These are phyloP conservation scores for Penicillium tannophilum DNA, from an alignment of 495 filamentous ascomycete species.

Conservation along the genomic window DNA sequence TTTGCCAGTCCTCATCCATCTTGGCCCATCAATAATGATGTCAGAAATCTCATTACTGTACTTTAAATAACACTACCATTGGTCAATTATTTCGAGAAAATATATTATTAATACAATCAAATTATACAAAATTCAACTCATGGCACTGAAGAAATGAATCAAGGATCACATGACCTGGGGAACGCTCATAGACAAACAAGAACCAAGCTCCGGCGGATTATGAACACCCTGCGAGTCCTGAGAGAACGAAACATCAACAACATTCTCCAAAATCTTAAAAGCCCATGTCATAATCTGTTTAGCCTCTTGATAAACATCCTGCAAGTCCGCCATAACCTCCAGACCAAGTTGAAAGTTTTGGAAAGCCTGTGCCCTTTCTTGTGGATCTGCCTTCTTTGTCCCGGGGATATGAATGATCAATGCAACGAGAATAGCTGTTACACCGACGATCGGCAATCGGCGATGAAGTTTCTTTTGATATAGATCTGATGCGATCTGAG, in stretches of 20 bases:
- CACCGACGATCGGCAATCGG: slow-evolving; percentile 17
- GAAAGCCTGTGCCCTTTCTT: slow-evolving; percentile 10
- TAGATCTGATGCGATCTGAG: slow-evolving; percentile 17
- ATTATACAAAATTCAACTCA: background rate
- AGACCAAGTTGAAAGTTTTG: slow-evolving; percentile 18
- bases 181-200: background rate
- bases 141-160: background rate
- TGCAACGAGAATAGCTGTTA: slow-evolving; percentile 21
- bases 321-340: slow-evolving; percentile 18
- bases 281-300: slow-evolving; percentile 17
- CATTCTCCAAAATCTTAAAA: slow-evolving; percentile 12
- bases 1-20: too few species aligned
- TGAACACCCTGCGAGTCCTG: background rate
- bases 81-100: too few species aligned
- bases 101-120: slow-evolving; percentile 2
- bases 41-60: too few species aligned
- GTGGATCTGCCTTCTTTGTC: slow-evolving; percentile 9
- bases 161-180: background rate
- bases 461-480: slow-evolving; percentile 11
- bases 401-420: slow-evolving; percentile 22
- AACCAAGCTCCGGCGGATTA: background rate
- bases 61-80: too few species aligned
- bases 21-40: too few species aligned
- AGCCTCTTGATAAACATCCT: slow-evolving; percentile 24
- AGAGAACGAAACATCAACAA: background rate